A percentile compares a stretch with the other conserved stretches of the same genome.
Conservation (phyloP, 805 yeast genomes). For the Candida piceae region DNA sequence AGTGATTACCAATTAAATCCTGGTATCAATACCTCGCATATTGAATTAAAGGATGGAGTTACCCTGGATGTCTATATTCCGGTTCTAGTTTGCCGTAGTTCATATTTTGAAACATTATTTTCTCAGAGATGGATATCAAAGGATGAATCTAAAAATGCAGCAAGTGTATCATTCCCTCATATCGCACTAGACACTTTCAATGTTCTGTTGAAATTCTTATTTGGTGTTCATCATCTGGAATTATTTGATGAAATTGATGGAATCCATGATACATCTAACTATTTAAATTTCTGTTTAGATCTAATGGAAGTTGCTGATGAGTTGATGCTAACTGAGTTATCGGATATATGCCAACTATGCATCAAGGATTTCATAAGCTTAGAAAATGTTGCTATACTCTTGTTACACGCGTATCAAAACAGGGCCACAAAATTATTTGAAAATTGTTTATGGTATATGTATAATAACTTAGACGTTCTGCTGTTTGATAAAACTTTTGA, state of each 20-base stretch:
- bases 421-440: constrained; percentile 51
- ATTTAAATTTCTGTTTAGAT: constrained; percentile 51
- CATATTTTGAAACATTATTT: constrained; percentile 57
- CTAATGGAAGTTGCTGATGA: constrained; percentile 60
- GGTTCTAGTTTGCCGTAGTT: constrained; percentile 52
- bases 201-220: constrained; percentile 48
- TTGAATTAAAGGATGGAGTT: constrained; percentile 46
- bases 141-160: constrained; percentile 1
- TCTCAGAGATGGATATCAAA: constrained; percentile 47
- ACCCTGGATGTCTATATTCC: constrained; percentile 40
- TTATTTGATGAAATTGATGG: constrained; percentile 33
- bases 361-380: constrained; percentile 50
- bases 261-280: constrained; percentile 29
- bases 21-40: constrained; percentile 33
- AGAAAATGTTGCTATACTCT: constrained; percentile 55
- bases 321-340: constrained; percentile 52
- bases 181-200: constrained; percentile 39
- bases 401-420: constrained; percentile 48
- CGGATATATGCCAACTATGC: constrained; percentile 55
- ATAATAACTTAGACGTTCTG: constrained; percentile 57
- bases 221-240: constrained; percentile 44
- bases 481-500: constrained; percentile 42
- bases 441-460: constrained; percentile 64
- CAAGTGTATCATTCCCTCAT: constrained; percentile 34
- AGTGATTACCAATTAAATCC: not conserved